phyloP scores from a whole-genome alignment of 495 filamentous ascomycete genomes.

The Tuber magnatum region DNA sequence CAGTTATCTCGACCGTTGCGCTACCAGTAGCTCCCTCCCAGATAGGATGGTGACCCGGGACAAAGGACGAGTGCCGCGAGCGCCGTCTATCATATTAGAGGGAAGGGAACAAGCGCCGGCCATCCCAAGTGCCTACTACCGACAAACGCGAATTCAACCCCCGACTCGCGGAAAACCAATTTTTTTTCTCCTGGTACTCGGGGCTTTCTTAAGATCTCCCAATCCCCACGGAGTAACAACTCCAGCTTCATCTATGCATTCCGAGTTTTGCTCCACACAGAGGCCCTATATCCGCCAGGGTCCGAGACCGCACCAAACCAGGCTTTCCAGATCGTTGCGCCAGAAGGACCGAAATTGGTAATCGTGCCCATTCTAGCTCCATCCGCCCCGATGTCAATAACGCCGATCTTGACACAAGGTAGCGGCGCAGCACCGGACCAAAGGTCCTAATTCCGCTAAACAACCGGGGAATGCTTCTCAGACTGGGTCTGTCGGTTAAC shows the following conservation, averaged over 20 bases:
- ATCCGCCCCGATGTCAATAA: not conserved
- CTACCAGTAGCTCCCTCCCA: not conserved
- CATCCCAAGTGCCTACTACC: not conserved
- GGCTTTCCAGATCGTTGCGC: not conserved
- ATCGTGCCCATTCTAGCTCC: not conserved
- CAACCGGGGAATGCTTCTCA: not conserved
- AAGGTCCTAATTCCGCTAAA: not conserved
- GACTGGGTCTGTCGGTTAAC: not conserved
- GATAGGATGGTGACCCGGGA: not conserved
- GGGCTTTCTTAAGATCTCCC: not conserved
- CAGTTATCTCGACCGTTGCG: not conserved
- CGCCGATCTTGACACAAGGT: not conserved
- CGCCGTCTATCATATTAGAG: not conserved
- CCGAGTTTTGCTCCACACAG: not conserved
- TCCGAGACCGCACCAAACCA: not conserved
- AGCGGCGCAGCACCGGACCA: not conserved
- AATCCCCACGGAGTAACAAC: not conserved
- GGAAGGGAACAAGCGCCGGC: not conserved
- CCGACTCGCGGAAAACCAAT: not conserved
- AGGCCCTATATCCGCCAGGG: not conserved
- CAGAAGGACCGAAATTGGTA: not conserved
- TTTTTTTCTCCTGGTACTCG: no score
- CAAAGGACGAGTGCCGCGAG: not conserved
- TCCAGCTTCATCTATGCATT: not conserved
- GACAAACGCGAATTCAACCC: not conserved